These are phyloP conservation scores for Heterobasidion annosum DNA, from an alignment of 1,284 basidiomycete genomes.

Conservation along the genomic window DNA sequence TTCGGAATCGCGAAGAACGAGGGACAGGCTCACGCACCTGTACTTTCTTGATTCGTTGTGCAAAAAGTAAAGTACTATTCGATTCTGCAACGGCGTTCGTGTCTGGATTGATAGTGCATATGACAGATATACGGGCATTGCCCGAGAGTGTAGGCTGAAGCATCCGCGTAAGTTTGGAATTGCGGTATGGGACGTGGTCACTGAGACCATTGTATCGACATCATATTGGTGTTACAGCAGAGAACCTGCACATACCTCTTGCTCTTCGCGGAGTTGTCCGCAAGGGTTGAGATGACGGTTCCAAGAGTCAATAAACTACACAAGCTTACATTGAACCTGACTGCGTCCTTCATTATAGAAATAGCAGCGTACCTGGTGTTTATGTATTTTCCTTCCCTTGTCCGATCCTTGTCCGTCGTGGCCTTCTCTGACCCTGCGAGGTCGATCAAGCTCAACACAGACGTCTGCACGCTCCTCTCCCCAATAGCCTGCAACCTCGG, in stretches of 20 bases:
- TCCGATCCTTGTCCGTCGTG: slow-evolving; percentile 87
- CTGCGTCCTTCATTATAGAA: neutral
- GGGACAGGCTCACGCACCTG: slow-evolving; percentile 28
- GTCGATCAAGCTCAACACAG: slow-evolving; percentile 84
- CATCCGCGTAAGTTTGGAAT: slow-evolving; percentile 91
- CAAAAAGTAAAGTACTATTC: slow-evolving; percentile 82
- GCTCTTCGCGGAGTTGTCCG: slow-evolving; percentile 76
- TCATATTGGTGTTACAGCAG: neutral
- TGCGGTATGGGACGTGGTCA: slow-evolving; percentile 91
- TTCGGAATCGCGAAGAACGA: slow-evolving; percentile 12
- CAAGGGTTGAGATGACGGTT: slow-evolving; percentile 81
- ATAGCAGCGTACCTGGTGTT: slow-evolving; percentile 60
- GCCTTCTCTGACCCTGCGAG: slow-evolving; percentile 96
- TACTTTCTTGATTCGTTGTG: slow-evolving; percentile 80
- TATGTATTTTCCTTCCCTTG: slow-evolving; percentile 90
- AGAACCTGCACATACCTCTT: slow-evolving; percentile 38
- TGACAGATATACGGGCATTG: slow-evolving; percentile 92
- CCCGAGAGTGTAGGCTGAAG: slow-evolving; percentile 93
- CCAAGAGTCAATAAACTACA: slow-evolving; percentile 80
- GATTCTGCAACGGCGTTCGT: slow-evolving; percentile 67
- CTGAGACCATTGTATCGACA: slow-evolving; percentile 21
- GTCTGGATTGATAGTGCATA: slow-evolving; percentile 92
- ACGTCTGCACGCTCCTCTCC: slow-evolving; percentile 71
- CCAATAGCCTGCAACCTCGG: slow-evolving; percentile 61
- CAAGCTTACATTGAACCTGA: neutral